Conservation (phyloP, 1,139 yeast genomes). For the Geotrichum candidum region DNA sequence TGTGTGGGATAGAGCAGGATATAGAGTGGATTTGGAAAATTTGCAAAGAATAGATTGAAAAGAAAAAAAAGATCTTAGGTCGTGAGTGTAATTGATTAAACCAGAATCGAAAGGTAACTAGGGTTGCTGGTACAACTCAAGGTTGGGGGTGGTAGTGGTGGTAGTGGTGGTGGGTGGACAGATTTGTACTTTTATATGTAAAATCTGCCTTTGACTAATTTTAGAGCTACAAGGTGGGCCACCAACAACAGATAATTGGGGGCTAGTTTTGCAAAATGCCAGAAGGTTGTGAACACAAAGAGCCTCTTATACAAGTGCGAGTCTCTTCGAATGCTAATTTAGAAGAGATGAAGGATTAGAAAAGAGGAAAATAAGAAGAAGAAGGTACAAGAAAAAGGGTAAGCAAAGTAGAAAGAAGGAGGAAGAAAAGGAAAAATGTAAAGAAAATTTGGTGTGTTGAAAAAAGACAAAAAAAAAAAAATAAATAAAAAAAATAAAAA, state of each 20-base stretch:
- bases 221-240: not conserved
- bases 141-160: not conserved
- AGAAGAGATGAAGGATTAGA: not conserved
- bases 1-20: not conserved
- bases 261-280: not conserved
- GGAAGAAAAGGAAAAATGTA: not conserved
- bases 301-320: not conserved
- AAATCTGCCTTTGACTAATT: not conserved
- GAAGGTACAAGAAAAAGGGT: not conserved
- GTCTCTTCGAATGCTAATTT: not conserved
- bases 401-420: not conserved
- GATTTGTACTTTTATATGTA: not conserved
- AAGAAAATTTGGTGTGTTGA: not conserved
- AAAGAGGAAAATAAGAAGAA: not conserved
- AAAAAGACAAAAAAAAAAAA: not conserved
- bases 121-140: not conserved
- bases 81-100: not conserved
- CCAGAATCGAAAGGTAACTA: not conserved
- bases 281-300: not conserved
- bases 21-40: too few relatives aligned
- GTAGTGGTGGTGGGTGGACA: not conserved
- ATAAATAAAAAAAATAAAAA: not conserved
- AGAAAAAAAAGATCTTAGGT: not conserved
- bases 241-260: not conserved
- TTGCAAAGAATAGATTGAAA: not conserved